A percentile compares a stretch with the other conserved stretches of the same genome.
phyloP scores from a whole-genome alignment of 805 yeast species.

The Yarrowia bubula region DNA sequence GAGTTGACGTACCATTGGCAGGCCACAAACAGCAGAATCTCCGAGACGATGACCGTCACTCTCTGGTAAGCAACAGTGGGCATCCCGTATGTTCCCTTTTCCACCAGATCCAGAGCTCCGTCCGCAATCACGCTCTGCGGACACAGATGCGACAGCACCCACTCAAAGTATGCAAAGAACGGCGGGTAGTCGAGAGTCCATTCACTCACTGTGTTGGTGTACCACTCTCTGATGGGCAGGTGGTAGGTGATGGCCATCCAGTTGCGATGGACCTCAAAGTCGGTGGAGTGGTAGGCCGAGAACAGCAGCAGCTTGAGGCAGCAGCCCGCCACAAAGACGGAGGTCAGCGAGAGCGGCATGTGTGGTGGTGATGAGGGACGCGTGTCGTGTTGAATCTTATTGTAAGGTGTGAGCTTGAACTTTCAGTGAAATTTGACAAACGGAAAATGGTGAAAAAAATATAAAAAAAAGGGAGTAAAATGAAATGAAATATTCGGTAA shows the following conservation, averaged over 20 bases:
- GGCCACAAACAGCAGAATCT: slow-evolving; percentile 64
- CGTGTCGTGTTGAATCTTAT: neutral
- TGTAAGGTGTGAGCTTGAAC: too few relatives aligned
- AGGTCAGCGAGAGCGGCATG: slow-evolving; percentile 52
- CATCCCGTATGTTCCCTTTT: slow-evolving; percentile 64
- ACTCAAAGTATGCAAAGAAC: slow-evolving; percentile 93
- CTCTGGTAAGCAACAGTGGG: slow-evolving; percentile 86
- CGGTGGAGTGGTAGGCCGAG: slow-evolving; percentile 88
- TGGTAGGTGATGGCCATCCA: slow-evolving; percentile 90
- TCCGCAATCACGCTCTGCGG: slow-evolving; percentile 62
- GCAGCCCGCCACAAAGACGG: slow-evolving; percentile 64
- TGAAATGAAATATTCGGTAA: too few relatives aligned
- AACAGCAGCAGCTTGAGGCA: slow-evolving; percentile 60
- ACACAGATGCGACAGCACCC: slow-evolving; percentile 68
- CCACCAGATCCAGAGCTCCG: slow-evolving; percentile 72
- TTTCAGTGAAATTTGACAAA: too few relatives aligned
- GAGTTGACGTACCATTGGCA: slow-evolving; percentile 68
- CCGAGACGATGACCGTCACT: slow-evolving; percentile 73
- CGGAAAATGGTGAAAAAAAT: too few relatives aligned
- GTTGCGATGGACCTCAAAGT: slow-evolving; percentile 94
- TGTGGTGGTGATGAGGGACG: neutral
- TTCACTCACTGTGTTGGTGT: slow-evolving; percentile 69
- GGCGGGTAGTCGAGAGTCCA: slow-evolving; percentile 99
- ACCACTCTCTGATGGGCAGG: slow-evolving; percentile 79
- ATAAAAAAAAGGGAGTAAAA: too few relatives aligned